Conservation (phyloP, 192 early-diverging fungal genomes). For the Backusella westeae region DNA sequence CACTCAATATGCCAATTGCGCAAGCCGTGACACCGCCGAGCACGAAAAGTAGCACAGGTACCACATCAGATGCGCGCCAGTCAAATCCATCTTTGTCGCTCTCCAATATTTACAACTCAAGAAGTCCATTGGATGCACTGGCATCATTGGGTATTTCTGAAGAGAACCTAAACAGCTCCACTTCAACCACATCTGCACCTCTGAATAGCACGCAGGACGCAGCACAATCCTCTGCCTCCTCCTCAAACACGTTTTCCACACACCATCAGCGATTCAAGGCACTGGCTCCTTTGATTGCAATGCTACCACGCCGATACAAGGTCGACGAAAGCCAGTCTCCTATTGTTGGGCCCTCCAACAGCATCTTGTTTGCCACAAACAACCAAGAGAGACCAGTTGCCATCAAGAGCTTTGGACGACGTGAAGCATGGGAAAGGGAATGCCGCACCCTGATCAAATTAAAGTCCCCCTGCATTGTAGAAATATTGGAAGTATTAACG, state of each 20-base stretch:
- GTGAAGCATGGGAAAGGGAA: conserved; percentile 55
- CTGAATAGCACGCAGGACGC: neutral
- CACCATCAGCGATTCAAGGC: conserved; percentile 13
- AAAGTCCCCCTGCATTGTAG: conserved; percentile 39
- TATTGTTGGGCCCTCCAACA: conserved; percentile 43
- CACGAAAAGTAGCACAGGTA: neutral
- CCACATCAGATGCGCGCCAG: neutral
- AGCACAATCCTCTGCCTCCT: neutral
- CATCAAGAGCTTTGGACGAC: conserved; percentile 47
- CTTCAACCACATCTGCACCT: neutral
- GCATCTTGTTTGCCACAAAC: conserved; percentile 43
- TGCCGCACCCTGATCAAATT: conserved; percentile 43
- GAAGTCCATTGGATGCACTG: conserved; percentile 45
- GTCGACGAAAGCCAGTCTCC: conserved; percentile 29
- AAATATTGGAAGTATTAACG: conserved; percentile 49
- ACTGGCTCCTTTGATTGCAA: conserved; percentile 29
- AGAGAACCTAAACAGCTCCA: neutral
- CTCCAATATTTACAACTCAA: conserved; percentile 37
- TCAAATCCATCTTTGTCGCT: conserved; percentile 23
- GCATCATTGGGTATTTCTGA: conserved; percentile 34
- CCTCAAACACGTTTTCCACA: neutral
- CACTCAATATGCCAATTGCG: conserved; percentile 23
- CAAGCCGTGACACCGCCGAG: conserved; percentile 14
- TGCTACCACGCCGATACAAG: conserved; percentile 44
- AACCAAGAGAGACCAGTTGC: conserved; percentile 34